A percentile compares a stretch with the other conserved stretches of the same genome.
phyloP scores from a whole-genome alignment of 148 eudicot species.

The Talinum fruticosum region DNA sequence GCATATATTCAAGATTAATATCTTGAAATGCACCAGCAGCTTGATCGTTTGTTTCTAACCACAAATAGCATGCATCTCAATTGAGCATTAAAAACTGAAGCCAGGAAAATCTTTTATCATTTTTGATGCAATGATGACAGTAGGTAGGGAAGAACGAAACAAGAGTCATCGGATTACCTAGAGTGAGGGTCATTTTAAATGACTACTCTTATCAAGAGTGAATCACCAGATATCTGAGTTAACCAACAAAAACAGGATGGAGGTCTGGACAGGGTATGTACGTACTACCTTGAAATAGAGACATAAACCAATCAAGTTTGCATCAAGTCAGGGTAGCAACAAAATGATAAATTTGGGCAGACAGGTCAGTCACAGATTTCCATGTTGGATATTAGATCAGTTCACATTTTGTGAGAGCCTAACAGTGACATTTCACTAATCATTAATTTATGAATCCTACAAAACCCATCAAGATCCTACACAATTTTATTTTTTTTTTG shows the following conservation, averaged over 20 bases:
- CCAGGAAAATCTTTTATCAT: not conserved
- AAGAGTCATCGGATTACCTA: not conserved
- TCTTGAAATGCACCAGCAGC: not conserved
- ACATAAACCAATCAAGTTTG: not conserved
- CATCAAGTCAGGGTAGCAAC: not conserved
- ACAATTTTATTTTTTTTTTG: too few species aligned
- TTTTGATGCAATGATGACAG: not conserved
- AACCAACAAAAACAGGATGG: not conserved
- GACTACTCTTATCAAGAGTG: not conserved
- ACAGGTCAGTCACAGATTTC: not conserved
- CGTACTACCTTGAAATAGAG: not conserved
- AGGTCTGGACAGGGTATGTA: too few species aligned
- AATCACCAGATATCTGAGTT: not conserved
- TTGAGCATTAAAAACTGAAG: not conserved
- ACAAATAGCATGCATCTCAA: not conserved
- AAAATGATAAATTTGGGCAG: not conserved
- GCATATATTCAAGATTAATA: not conserved
- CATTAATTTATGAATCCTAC: not conserved
- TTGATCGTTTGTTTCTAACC: not conserved
- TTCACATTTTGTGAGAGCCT: too few species aligned
- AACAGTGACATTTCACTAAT: too few species aligned
- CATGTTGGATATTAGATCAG: too few species aligned
- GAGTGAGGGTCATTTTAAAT: not conserved
- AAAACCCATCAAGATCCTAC: too few species aligned
- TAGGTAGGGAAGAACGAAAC: not conserved